Conservation (phyloP, 257 asterid genomes). For the Solanum stenotomum region DNA sequence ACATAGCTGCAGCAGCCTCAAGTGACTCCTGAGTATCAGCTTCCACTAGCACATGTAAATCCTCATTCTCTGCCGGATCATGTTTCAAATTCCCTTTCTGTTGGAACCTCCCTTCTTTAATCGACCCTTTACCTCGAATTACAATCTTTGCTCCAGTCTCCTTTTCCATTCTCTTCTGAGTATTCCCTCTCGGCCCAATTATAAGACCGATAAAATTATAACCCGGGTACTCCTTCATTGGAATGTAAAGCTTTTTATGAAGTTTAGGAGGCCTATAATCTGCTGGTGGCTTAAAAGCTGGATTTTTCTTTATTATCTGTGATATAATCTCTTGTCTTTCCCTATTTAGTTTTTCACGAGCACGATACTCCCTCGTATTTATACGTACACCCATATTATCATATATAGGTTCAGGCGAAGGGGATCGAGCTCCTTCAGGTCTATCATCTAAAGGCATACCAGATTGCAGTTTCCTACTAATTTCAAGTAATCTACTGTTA, state of each 20-base stretch:
- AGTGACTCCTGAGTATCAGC: conserved; percentile 90
- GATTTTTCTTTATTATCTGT: conserved; percentile 83
- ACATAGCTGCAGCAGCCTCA: conserved; percentile 92
- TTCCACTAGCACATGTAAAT: conserved; percentile 85
- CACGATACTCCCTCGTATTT: conserved; percentile 92
- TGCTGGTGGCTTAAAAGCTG: conserved; percentile 93
- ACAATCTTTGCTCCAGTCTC: conserved; percentile 98
- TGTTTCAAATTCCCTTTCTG: conserved; percentile 84
- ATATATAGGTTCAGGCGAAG: conserved; percentile 91
- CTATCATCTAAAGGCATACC: conserved; percentile 80
- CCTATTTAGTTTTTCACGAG: conserved; percentile 75
- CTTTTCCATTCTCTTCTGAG: conserved; percentile 94
- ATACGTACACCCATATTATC: conserved; percentile 86
- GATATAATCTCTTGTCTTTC: conserved; percentile 94
- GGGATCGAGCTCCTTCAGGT: conserved; percentile 93
- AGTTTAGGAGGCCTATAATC: conserved; percentile 97
- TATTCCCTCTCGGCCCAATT: conserved; percentile 93
- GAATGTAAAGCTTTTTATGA: conserved; percentile 82
- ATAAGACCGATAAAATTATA: conserved; percentile 89
- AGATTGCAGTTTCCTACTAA: conserved; percentile 80
- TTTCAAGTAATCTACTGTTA: conserved; percentile 76
- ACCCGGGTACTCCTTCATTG: conserved; percentile 93
- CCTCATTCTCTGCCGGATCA: conserved; percentile 90
- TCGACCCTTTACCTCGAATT: conserved; percentile 89
- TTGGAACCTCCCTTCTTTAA: conserved; percentile 85